phyloP scores from a whole-genome alignment of 2,329 filamentous ascomycete species.

The Fusarium sp. region DNA sequence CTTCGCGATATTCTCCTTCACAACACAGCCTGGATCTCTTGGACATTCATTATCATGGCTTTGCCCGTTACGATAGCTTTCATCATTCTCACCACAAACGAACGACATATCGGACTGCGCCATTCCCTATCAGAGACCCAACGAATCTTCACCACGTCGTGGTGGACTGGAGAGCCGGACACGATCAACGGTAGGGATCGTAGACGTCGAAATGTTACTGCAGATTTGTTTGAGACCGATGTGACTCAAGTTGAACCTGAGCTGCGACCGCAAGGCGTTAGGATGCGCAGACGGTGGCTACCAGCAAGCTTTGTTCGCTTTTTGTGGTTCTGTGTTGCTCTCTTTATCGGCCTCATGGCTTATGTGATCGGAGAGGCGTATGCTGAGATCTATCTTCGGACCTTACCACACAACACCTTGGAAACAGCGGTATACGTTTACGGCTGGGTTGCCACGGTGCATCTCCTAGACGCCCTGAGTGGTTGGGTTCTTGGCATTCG shows the following conservation, averaged over 20 bases:
- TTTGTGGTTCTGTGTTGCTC: slow-evolving; percentile 74
- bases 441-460: slow-evolving; percentile 75
- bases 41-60: slow-evolving; percentile 77
- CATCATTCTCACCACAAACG: slow-evolving; percentile 70
- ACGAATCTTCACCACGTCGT: slow-evolving; percentile 73
- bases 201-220: slow-evolving; percentile 52
- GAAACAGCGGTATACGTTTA: slow-evolving; percentile 78
- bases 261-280: slow-evolving; percentile 48
- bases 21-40: slow-evolving; percentile 76
- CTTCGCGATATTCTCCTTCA: slow-evolving; percentile 66
- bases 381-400: slow-evolving; percentile 74
- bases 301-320: slow-evolving; percentile 76
- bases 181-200: slow-evolving; percentile 58
- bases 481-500: slow-evolving; percentile 75
- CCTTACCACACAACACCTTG: slow-evolving; percentile 72
- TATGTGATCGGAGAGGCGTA: slow-evolving; percentile 77
- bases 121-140: slow-evolving; percentile 73
- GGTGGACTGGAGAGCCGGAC: slow-evolving; percentile 71
- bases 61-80: slow-evolving; percentile 75
- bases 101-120: slow-evolving; percentile 70
- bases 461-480: slow-evolving; percentile 71
- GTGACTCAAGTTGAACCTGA: slow-evolving; percentile 42
- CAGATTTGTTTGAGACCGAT: slow-evolving; percentile 54
- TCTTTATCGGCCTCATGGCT: slow-evolving; percentile 71
- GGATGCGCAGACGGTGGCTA: slow-evolving; percentile 66